phyloP scores from a whole-genome alignment of 1,139 yeast species.

The Kodamaea sp. region DNA sequence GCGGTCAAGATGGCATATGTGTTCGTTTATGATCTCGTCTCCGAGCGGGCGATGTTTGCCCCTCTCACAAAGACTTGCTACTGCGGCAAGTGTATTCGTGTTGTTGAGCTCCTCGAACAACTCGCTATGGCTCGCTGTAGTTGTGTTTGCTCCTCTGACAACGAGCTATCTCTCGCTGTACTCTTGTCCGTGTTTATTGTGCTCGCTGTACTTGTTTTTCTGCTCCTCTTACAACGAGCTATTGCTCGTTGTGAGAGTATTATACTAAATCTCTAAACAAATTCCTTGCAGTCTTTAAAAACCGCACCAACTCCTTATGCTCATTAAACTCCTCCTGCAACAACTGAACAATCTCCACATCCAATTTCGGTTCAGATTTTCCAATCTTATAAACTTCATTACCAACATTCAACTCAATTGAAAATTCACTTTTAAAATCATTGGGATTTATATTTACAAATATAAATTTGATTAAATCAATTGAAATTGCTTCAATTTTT shows the following conservation, averaged over 20 bases:
- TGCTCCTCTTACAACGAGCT: background rate
- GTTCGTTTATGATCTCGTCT: too few relatives aligned
- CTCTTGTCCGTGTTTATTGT: too few relatives aligned
- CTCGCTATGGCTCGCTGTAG: too few relatives aligned
- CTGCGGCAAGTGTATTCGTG: too few relatives aligned
- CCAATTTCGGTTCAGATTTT: constrained; percentile 30
- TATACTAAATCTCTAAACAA: constrained; percentile 16
- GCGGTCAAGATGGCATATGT: too few relatives aligned
- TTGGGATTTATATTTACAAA: constrained; percentile 44
- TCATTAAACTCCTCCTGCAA: constrained; percentile 32
- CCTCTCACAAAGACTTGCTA: too few relatives aligned
- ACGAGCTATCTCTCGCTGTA: too few relatives aligned
- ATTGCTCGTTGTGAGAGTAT: too few relatives aligned
- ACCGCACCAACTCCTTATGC: constrained; percentile 35
- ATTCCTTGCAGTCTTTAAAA: constrained; percentile 34
- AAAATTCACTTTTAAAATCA: constrained; percentile 34
- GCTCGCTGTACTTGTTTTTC: background rate
- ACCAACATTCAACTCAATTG: constrained; percentile 37
- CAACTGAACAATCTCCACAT: constrained; percentile 16
- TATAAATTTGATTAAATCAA: constrained; percentile 34
- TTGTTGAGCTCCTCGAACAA: too few relatives aligned
- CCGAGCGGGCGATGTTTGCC: too few relatives aligned
- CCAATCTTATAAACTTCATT: constrained; percentile 31
- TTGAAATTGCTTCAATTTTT: constrained; percentile 36
- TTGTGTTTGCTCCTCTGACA: background rate